phyloP scores from a whole-genome alignment of 1,284 basidiomycete species.

The Papiliotrema fonsecae region DNA sequence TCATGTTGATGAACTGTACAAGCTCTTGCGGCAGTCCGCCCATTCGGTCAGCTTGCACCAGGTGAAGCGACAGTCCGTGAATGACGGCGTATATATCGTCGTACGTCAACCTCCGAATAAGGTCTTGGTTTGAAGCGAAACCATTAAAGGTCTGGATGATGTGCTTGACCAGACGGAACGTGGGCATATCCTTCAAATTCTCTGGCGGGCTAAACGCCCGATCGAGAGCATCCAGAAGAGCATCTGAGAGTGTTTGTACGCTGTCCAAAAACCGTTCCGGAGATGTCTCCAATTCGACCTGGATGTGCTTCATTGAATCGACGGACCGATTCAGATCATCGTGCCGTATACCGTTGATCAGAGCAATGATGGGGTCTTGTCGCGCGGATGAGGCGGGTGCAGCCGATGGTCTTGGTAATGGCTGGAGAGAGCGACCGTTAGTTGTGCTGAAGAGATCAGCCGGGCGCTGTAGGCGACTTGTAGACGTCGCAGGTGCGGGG shows the following conservation, averaged over 20 bases:
- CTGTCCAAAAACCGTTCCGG: constrained; percentile 54
- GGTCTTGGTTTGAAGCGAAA: constrained; percentile 23
- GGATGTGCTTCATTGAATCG: constrained; percentile 88
- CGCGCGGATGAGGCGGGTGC: background rate
- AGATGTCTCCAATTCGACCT: constrained; percentile 69
- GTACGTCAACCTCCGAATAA: constrained; percentile 28
- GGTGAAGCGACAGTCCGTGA: constrained; percentile 79
- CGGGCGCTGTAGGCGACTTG: constrained; percentile 6
- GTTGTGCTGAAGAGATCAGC: constrained; percentile 12
- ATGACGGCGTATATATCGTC: constrained; percentile 54
- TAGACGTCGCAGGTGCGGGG: background rate
- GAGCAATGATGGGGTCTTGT: constrained; percentile 13
- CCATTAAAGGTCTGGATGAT: constrained; percentile 70
- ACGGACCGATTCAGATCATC: constrained; percentile 79
- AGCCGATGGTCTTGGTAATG: constrained; percentile 4
- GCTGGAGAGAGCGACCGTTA: constrained; percentile 3
- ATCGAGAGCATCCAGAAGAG: constrained; percentile 79
- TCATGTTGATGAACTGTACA: constrained; percentile 96
- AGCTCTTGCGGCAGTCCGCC: constrained; percentile 70
- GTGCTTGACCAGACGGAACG: constrained; percentile 89
- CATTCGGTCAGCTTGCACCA: constrained; percentile 74
- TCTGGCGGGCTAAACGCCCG: constrained; percentile 78
- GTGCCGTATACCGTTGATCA: constrained; percentile 36
- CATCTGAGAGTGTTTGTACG: constrained; percentile 67
- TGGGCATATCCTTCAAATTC: constrained; percentile 65